Evolutionary conservation across 2,329 filamentous ascomycete species (phyloP).

Genomic region (Trichophyton schoenleinii): DNA sequence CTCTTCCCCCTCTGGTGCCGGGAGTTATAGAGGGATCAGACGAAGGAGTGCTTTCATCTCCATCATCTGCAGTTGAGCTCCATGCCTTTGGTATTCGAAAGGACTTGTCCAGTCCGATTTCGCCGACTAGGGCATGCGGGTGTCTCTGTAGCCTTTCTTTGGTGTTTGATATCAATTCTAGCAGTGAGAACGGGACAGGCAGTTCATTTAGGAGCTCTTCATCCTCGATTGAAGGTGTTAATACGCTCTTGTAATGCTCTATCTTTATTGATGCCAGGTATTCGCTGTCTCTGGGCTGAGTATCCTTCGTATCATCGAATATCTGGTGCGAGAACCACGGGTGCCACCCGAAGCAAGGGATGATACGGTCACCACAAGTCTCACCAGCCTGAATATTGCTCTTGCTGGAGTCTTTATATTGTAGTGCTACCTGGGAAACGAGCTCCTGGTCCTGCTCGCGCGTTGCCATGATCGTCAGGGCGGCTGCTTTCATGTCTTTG

Average conservation of each 20-base stretch:
- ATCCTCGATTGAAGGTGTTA: slow-evolving; percentile 40
- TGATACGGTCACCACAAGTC: slow-evolving; percentile 31
- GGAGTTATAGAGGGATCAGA: slow-evolving; percentile 36
- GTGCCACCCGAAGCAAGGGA: slow-evolving; percentile 56
- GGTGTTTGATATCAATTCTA: slow-evolving; percentile 39
- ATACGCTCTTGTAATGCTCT: slow-evolving; percentile 42
- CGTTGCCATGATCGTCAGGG: slow-evolving; percentile 52
- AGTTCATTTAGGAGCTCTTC: slow-evolving; percentile 37
- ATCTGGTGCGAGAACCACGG: slow-evolving; percentile 56
- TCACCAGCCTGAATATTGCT: background rate
- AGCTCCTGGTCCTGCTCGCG: slow-evolving; percentile 49
- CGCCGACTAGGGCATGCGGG: slow-evolving; percentile 47
- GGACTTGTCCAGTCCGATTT: slow-evolving; percentile 49
- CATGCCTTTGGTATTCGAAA: slow-evolving; percentile 48
- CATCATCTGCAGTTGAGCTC: slow-evolving; percentile 20
- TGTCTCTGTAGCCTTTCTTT: slow-evolving; percentile 36
- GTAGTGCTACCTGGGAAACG: slow-evolving; percentile 27
- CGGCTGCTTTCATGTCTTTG: slow-evolving; percentile 43
- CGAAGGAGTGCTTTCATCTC: slow-evolving; percentile 9
- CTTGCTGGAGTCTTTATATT: background rate
- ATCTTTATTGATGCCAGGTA: slow-evolving; percentile 18
- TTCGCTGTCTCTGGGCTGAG: slow-evolving; percentile 16
- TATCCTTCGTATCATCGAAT: slow-evolving; percentile 30
- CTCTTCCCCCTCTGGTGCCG: slow-evolving; percentile 48
- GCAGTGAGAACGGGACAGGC: slow-evolving; percentile 43